Base-by-base conservation (phyloP, 805 yeast species). In the Myxozyma melibiosi region DNA sequence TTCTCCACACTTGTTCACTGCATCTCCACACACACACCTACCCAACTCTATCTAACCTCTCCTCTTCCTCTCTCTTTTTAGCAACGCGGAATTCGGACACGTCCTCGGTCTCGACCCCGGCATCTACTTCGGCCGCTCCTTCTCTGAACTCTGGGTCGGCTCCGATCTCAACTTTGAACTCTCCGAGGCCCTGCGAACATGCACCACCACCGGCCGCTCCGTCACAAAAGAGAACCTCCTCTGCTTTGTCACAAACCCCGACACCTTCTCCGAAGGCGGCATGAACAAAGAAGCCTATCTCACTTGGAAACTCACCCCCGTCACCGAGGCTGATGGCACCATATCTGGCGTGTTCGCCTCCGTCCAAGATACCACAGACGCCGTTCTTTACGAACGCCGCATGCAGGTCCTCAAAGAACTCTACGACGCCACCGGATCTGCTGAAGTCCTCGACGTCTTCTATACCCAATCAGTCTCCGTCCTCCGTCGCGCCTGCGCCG, bases 321-420 rank as follows among this genome's bases (percentile, higher is more conserved):
- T 61, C 22, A 33, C 62, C 9, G 68, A 66, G 24, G 48, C 62
- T n/a, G 67, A 68, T 22, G 68, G 70, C 13, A 62, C 67, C 13
- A 61, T 67, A 1, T 67, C 66, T 45, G 65, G 67, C 27, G 46
- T 61, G 18, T 57, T 65, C 34, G 61, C 51, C 14, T 48, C 65
- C 1, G 65, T 70, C 9, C 28, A 47, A 14, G 57, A 57, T 35
- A 67, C 66, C 24, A 72, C 75, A 67, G 63, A 63, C 30, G 66
- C 63, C n/a, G 51, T 68, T 27, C 47, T 62, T 34, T 42, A 54
- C 40, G 65, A 54, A 27, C 65, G 65, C 6, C 51, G 64, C 18
- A 53, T 59, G 42, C 57, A 31, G 18, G 58, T 49, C 13, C 46
- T 61, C 14, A 43, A 48, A 38, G 65, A 61, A 18, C 30, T 61